These are phyloP conservation scores for Leishmania gerbilli DNA, from an alignment of 208 protist genomes.

Conservation along the genomic window DNA sequence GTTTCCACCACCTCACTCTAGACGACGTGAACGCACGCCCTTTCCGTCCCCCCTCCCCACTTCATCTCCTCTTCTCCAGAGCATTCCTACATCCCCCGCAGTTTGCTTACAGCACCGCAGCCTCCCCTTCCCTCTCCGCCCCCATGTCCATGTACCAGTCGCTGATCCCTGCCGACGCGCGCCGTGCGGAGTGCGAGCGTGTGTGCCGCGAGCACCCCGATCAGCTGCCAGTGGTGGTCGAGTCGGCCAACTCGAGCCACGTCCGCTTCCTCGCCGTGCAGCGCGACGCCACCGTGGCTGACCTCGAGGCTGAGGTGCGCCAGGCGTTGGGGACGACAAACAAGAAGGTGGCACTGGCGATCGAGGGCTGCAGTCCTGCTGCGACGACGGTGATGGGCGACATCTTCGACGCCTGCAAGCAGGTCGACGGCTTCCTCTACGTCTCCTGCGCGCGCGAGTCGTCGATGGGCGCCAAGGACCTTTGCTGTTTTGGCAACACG, in stretches of 20 bases:
- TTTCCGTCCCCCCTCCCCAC: neutral
- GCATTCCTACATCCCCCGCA: neutral
- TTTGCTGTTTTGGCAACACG: constrained; percentile 15
- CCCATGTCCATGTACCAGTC: constrained; percentile 15
- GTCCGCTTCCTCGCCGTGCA: constrained; percentile 8
- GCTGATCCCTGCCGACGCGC: constrained; percentile 4
- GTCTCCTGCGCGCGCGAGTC: constrained; percentile 19
- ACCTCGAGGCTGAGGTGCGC: constrained; percentile 19
- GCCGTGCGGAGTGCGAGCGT: constrained; percentile 19
- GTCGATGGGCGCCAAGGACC: constrained; percentile 13
- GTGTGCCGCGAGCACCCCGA: constrained; percentile 21
- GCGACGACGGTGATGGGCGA: constrained; percentile 18
- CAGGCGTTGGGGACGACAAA: neutral
- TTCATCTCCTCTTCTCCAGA: neutral
- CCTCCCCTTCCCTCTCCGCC: neutral
- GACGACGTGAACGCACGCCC: neutral
- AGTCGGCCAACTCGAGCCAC: constrained; percentile 16
- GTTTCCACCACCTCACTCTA: neutral
- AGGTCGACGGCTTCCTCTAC: constrained; percentile 35
- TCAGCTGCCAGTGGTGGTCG: constrained; percentile 19
- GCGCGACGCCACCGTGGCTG: constrained; percentile 7
- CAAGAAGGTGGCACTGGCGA: constrained; percentile 10
- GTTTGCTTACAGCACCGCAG: neutral
- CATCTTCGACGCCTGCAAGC: constrained; percentile 28
- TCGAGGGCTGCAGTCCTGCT: constrained; percentile 18